Evolutionary conservation across 306 rosid genomes (phyloP), one percentile per base, ranked within the genome.

Genomic region (Ceratonia siliqua): DNA sequence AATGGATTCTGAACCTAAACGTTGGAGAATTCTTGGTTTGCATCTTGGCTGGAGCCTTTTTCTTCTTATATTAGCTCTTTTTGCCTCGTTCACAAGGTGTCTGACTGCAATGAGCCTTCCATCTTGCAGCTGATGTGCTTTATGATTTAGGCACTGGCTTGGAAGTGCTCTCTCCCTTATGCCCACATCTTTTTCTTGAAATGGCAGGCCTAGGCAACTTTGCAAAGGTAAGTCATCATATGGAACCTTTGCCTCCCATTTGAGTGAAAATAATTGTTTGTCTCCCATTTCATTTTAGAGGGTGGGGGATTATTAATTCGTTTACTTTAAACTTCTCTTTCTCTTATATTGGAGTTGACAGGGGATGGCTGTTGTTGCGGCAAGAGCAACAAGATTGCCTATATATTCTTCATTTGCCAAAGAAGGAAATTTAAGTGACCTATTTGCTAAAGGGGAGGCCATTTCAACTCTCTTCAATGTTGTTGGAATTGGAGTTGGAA

Each of bases 351-450:
- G 81, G 85, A 54, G 33, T 80, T 62, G 65, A 81, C 79, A 94
- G 97, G 99, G 99, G 43, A 91, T 94, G 93, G 99, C 96, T 39
- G 90, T 92, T 67, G 99, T 92, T 82, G 99, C 99, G 27, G 99
- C 99, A 28, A 91, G 97, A 82, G 99, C 99, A 61, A 94, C 99
- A 45, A 86, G 99, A 72, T 86, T 94, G 82, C 99, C 99, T n/a
- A 94, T 94, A 83, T 94, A 94, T 89, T 94, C 99, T 33, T 86
- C 99, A 43, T 94, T 92, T 80, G 97, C 97, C 14, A 94, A 88
- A 88, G 99, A 94, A 84, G 97, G 99, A 77, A 94, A 94, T 87
- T 96, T 94, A 62, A 94, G 99, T 66, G 99, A 94, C 78, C 93
- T 94, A 17, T 94, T 92, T 78, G 99, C 99, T 38, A 94, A 94